Conservation (phyloP, 768 basidiomycete species). For the Lentinula boryana region DNA sequence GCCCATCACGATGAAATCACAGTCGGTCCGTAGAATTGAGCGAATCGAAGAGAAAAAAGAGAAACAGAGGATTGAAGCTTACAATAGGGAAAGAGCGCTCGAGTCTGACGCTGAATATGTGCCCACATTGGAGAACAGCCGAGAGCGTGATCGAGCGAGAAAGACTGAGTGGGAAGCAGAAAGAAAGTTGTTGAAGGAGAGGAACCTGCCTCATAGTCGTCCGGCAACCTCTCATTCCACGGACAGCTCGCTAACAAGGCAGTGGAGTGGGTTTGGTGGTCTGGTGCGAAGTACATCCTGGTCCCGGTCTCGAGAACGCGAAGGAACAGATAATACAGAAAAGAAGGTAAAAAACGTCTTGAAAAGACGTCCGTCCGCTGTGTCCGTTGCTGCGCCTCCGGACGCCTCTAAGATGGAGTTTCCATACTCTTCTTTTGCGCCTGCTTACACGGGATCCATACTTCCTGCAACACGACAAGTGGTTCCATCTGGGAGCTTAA, state of each 20-base stretch:
- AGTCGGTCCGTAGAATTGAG: neutral
- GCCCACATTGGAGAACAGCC: neutral
- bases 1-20: neutral
- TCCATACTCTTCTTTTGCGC: constrained; percentile 3
- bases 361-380: neutral
- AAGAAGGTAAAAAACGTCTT: constrained; percentile 1
- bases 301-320: neutral
- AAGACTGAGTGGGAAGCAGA: constrained; percentile 1
- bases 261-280: neutral
- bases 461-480: neutral
- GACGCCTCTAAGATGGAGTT: neutral
- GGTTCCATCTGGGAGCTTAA: neutral
- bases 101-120: neutral
- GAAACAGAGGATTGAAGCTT: constrained; percentile 4
- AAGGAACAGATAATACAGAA: neutral
- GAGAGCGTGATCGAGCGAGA: neutral
- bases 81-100: neutral
- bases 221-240: neutral
- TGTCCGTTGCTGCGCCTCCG: neutral
- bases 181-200: neutral
- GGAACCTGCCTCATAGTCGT: neutral
- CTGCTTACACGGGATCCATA: neutral
- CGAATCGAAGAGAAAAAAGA: neutral
- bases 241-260: neutral
- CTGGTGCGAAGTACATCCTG: neutral